These are phyloP conservation scores for Trichoderma citrinoviride DNA, from an alignment of 2,329 filamentous ascomycete genomes.

Conservation along the genomic window DNA sequence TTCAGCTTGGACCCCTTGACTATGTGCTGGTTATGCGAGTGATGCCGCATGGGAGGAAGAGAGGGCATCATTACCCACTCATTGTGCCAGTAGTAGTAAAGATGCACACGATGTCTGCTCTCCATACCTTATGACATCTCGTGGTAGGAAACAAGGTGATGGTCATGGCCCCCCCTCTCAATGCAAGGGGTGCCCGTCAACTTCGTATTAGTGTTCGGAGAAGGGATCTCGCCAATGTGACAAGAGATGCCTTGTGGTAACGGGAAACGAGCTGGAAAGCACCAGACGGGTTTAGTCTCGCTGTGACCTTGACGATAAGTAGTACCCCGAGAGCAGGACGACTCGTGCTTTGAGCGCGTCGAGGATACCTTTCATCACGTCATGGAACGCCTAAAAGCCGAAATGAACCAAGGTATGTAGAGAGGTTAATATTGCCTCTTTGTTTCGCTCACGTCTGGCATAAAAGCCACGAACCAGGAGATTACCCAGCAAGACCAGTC, in stretches of 20 bases:
- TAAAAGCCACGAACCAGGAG: neutral
- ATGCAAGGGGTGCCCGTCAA: slow-evolving; percentile 11
- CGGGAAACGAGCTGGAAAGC: neutral
- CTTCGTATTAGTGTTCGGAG: slow-evolving; percentile 16
- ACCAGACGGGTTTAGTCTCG: neutral
- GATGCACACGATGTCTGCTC: neutral
- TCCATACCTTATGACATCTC: no score
- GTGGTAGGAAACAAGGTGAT: no score
- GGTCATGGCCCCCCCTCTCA: no score
- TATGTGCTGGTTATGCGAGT: slow-evolving; percentile 4
- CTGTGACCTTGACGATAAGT: neutral
- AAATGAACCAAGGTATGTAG: no score
- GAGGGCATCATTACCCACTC: neutral
- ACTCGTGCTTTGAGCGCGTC: neutral
- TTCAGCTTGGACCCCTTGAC: slow-evolving; percentile 7
- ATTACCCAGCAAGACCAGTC: neutral
- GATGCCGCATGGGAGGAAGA: slow-evolving; percentile 5
- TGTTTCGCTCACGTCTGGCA: slow-evolving; percentile 13
- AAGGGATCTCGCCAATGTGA: neutral
- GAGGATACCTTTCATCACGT: neutral
- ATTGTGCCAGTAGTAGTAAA: neutral
- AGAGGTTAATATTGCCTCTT: neutral
- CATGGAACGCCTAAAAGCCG: neutral
- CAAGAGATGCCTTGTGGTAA: no score
- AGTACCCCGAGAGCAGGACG: neutral